Evolutionary conservation across 306 rosid species (phyloP).

Genomic region (Hippophae gyantsensis): DNA sequence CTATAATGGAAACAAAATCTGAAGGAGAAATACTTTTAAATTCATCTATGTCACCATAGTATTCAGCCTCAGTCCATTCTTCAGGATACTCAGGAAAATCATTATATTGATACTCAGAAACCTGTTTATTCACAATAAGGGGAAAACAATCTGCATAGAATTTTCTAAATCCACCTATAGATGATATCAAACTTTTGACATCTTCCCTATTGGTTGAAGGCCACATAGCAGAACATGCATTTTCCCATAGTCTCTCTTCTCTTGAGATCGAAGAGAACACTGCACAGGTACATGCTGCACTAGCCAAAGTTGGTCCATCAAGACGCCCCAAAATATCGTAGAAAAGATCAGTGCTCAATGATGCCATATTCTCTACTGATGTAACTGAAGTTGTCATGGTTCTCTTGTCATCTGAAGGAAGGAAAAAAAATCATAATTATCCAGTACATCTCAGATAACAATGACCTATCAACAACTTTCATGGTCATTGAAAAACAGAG

Average conservation of each 20-base stretch:
- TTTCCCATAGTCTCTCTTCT: slow-evolving; percentile 85
- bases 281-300: slow-evolving; percentile 76
- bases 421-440: slow-evolving; percentile 1
- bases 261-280: slow-evolving; percentile 68
- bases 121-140: slow-evolving; percentile 66
- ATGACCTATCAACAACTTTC: background rate
- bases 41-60: slow-evolving; percentile 60
- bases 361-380: slow-evolving; percentile 40
- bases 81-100: slow-evolving; percentile 54
- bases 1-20: slow-evolving; percentile 76
- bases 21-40: slow-evolving; percentile 49
- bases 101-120: slow-evolving; percentile 40
- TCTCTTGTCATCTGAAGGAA: slow-evolving; percentile 26
- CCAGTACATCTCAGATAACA: background rate
- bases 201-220: slow-evolving; percentile 83
- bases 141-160: slow-evolving; percentile 89
- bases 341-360: slow-evolving; percentile 69
- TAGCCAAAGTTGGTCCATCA: slow-evolving; percentile 73
- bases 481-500: background rate
- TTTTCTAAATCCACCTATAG: slow-evolving; percentile 75
- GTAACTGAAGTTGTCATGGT: slow-evolving; percentile 34
- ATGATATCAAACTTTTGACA: slow-evolving; percentile 59
- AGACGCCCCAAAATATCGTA: slow-evolving; percentile 75
- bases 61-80: slow-evolving; percentile 84
- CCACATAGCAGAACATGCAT: slow-evolving; percentile 77